Evolutionary conservation across 1,139 yeast species (phyloP).

Genomic region (Protomyces inundatus): DNA sequence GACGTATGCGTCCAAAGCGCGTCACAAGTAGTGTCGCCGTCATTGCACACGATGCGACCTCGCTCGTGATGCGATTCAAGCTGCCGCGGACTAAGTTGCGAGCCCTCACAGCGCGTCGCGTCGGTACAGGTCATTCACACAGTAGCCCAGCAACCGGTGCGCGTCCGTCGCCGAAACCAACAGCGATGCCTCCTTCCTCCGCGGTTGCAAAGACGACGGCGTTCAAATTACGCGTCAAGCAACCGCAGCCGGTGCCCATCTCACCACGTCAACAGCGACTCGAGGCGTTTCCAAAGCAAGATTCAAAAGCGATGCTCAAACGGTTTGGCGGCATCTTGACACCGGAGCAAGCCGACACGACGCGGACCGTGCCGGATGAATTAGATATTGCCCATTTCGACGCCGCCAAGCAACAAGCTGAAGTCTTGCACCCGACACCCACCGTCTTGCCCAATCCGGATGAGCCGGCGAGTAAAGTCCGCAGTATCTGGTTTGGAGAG

Average conservation of each 20-base stretch:
- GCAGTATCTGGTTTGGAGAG: constrained; percentile 61
- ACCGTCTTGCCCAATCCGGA: constrained; percentile 5
- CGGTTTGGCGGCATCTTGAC: constrained; percentile 64
- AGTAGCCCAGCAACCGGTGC: background rate
- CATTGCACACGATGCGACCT: background rate
- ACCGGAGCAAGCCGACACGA: constrained; percentile 57
- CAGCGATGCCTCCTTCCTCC: background rate
- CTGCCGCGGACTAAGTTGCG: background rate
- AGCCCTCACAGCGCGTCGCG: background rate
- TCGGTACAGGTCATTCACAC: background rate
- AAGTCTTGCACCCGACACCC: constrained; percentile 5
- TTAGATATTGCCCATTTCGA: constrained; percentile 51
- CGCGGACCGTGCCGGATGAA: constrained; percentile 54
- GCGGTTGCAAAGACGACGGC: background rate
- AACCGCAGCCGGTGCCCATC: constrained; percentile 4
- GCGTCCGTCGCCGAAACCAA: background rate
- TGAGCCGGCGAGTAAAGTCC: constrained; percentile 29
- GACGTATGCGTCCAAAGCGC: background rate
- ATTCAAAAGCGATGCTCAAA: constrained; percentile 37
- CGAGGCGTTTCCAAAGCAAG: constrained; percentile 3
- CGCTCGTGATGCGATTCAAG: background rate
- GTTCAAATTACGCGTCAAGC: constrained; percentile 6
- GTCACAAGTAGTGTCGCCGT: background rate
- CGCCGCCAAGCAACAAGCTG: constrained; percentile 33
- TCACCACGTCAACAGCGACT: constrained; percentile 4